Evolutionary conservation across 768 basidiomycete genomes (phyloP), one percentile per base, ranked within the genome.

Genomic region (Fomitopsis serialis): DNA sequence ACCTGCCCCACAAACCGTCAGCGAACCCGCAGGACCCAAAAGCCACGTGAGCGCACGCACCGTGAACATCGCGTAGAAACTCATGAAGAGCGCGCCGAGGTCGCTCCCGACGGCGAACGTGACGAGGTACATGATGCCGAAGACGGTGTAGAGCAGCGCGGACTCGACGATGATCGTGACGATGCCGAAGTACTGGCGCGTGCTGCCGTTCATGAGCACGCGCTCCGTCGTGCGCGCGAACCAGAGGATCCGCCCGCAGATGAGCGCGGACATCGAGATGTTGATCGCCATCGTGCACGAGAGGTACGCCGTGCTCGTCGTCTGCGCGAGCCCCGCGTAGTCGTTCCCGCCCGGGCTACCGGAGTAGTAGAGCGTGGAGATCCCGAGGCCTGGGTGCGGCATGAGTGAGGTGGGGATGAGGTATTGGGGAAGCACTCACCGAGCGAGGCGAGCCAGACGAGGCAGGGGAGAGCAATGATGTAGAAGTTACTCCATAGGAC

Each of bases 61-160:
- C 15, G 68, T 66, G 49, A 74, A 63, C 57, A 72, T 71, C 10
- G 68, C 67, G 66, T 71, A 74, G 34, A 73, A 65, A 52, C 71
- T 70, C 40, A 70, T 70, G 50, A 72, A 70, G 2, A 66, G 63
- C 29, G 67, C 67, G 3, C 69, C 62, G 29, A 66, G 63, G 32
- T 61, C 60, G 47, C 66, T 67, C 24, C 61, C 63, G 21, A 63
- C 48, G 0, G 66, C 70, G 54, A 68, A 72, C 4, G 70, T 65
- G 50, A 72, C 62, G 46, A 72, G 61, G 56, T 67, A 72, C 60
- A 66, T 68, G 49, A 71, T 63, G 2, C 71, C 72, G 50, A 67
- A 57, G 17, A 69, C 17, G 48, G 67, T 72, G 58, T 70, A 74
- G 13, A 68, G 67, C 2, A 70, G 67, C 2, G 72, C 72, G n/a